Conservation (phyloP, 257 asterid species). For the Solanum sparsipilum region DNA sequence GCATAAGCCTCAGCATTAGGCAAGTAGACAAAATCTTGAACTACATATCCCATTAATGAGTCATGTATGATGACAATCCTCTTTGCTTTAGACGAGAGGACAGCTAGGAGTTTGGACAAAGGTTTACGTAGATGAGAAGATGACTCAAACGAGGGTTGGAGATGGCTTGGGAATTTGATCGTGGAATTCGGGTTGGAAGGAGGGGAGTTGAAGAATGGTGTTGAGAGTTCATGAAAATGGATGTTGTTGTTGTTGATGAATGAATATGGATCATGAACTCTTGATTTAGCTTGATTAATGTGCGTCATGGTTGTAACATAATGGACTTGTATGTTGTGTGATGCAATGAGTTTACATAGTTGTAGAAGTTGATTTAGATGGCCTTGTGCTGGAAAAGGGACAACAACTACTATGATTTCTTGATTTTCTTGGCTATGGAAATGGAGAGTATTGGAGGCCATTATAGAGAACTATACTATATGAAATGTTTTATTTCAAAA, state of each 20-base stretch:
- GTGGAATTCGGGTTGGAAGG: constrained; percentile 20
- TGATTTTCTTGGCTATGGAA: not conserved
- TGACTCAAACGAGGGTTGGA: constrained; percentile 29
- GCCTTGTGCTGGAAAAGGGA: constrained; percentile 67
- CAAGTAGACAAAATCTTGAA: constrained; percentile 28
- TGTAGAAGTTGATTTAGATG: constrained; percentile 83
- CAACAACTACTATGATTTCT: constrained; percentile 40
- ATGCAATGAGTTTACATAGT: constrained; percentile 52
- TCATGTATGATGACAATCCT: constrained; percentile 34
- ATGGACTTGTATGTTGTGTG: constrained; percentile 32
- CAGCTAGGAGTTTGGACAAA: constrained; percentile 10
- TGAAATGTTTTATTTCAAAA: not conserved
- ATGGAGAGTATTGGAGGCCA: not conserved
- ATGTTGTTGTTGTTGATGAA: constrained; percentile 14
- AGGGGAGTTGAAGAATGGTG: constrained; percentile 11
- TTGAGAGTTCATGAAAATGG: constrained; percentile 29
- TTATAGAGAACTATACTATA: not conserved
- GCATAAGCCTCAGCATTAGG: constrained; percentile 37
- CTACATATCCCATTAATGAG: constrained; percentile 59
- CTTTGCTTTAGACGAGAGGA: constrained; percentile 6
- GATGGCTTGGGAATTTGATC: constrained; percentile 29
- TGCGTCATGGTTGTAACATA: constrained; percentile 39
- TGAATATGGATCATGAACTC: constrained; percentile 35
- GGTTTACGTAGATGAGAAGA: constrained; percentile 32
- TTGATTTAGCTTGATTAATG: constrained; percentile 41